These are phyloP conservation scores for Rhodotorula glutinis DNA, from an alignment of 1,284 basidiomycete genomes.

Conservation along the genomic window DNA sequence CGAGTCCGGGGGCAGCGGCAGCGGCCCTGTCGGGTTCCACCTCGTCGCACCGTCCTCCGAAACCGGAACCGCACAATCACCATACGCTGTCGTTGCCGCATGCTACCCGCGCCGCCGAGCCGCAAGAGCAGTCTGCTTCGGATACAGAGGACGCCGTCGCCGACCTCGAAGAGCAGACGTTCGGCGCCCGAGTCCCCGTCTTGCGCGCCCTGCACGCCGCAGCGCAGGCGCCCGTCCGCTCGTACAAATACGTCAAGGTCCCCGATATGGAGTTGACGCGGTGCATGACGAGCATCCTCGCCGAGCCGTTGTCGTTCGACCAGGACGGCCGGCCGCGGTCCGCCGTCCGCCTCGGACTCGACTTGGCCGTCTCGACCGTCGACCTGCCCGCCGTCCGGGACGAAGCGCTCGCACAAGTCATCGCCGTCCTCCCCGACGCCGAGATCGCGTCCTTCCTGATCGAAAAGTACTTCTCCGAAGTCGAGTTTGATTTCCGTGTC, in stretches of 20 bases:
- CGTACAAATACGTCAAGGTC: slow-evolving; percentile 20
- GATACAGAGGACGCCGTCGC: slow-evolving; percentile 37
- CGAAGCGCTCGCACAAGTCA: slow-evolving; percentile 33
- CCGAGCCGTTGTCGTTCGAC: slow-evolving; percentile 32
- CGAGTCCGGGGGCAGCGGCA: not conserved
- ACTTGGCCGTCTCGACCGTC: slow-evolving; percentile 33
- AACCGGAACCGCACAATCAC: not conserved
- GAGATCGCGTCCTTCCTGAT: slow-evolving; percentile 34
- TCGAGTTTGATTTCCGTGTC: slow-evolving; percentile 38
- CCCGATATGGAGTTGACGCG: slow-evolving; percentile 32
- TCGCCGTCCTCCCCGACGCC: slow-evolving; percentile 37
- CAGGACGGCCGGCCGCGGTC: slow-evolving; percentile 36
- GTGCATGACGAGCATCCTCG: slow-evolving; percentile 37
- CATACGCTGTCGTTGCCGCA: not conserved
- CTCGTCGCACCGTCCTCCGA: not conserved
- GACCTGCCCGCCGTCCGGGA: slow-evolving; percentile 27
- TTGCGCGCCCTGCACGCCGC: slow-evolving; percentile 30
- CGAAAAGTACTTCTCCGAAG: slow-evolving; percentile 19
- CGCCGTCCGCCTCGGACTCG: slow-evolving; percentile 36
- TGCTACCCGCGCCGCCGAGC: not conserved
- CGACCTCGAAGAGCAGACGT: slow-evolving; percentile 36
- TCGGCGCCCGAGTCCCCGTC: slow-evolving; percentile 33
- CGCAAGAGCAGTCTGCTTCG: not conserved
- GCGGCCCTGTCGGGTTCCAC: not conserved
- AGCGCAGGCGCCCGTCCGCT: slow-evolving; percentile 4